These are phyloP conservation scores for Orbilia quercus DNA, from an alignment of 2,329 filamentous ascomycete genomes.

Conservation along the genomic window DNA sequence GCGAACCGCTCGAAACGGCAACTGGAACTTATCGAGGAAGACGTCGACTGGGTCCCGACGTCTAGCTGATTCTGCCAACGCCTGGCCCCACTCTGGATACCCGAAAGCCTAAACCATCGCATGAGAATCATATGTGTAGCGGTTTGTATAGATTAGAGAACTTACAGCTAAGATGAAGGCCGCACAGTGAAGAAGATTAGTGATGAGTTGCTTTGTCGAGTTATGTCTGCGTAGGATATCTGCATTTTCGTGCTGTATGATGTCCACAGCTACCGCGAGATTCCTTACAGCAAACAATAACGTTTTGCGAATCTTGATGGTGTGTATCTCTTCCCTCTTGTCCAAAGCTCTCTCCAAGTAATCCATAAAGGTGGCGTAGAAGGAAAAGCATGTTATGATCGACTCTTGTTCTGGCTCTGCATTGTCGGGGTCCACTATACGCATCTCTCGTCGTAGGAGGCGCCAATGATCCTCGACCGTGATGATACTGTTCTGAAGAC, in stretches of 20 bases:
- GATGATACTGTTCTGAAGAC: background rate
- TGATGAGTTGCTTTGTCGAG: background rate
- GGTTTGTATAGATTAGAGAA: background rate
- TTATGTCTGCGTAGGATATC: constrained; percentile 5
- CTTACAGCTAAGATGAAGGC: background rate
- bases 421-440: background rate
- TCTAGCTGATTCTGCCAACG: background rate
- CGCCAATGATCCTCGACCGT: background rate
- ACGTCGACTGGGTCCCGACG: constrained; percentile 11
- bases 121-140: background rate
- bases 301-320: background rate
- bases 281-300: background rate
- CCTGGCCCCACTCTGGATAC: constrained; percentile 12
- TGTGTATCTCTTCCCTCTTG: background rate
- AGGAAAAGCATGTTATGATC: background rate
- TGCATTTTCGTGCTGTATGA: background rate
- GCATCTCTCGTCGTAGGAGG: background rate
- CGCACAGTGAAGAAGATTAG: background rate
- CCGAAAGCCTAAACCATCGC: constrained; percentile 15
- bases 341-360: background rate
- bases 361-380: constrained; percentile 1
- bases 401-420: background rate
- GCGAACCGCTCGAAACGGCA: background rate
- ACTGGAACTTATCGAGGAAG: constrained; percentile 14
- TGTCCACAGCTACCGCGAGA: background rate